These are phyloP conservation scores for Saccharomycopsis sp. DNA, from an alignment of 805 yeast species.

Conservation along the genomic window DNA sequence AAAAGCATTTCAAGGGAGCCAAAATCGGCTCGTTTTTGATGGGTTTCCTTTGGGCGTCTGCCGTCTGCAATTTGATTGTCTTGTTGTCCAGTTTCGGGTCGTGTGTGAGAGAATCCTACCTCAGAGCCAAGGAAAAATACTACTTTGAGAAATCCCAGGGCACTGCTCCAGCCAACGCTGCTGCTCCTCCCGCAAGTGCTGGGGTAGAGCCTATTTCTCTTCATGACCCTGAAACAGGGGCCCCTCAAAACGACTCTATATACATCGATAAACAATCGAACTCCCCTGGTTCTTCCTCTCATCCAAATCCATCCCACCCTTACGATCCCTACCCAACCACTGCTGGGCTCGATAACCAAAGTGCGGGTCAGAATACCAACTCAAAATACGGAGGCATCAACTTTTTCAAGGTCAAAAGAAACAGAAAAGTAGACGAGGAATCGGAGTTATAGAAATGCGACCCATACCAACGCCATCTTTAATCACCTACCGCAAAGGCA, in stretches of 20 bases:
- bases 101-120: conserved; percentile 17
- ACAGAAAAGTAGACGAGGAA: conserved; percentile 19
- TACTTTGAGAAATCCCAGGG: background rate
- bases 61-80: conserved; percentile 43
- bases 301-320: conserved; percentile 1
- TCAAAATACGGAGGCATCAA: conserved; percentile 18
- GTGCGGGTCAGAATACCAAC: conserved; percentile 3
- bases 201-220: background rate
- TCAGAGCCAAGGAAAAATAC: conserved; percentile 15
- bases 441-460: background rate
- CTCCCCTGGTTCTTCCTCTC: background rate
- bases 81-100: conserved; percentile 47
- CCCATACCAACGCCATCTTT: background rate
- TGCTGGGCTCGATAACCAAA: background rate
- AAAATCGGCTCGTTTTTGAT: conserved; percentile 51
- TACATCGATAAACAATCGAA: background rate
- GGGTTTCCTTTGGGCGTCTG: conserved; percentile 69
- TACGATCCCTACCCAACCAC: conserved; percentile 1
- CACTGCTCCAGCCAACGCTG: conserved; percentile 8
- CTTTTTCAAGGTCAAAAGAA: conserved; percentile 18
- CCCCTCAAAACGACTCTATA: conserved; percentile 1
- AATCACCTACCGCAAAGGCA: background rate
- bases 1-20: conserved; percentile 51
- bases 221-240: background rate
- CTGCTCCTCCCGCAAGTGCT: background rate